Evolutionary conservation across 805 yeast species (phyloP), one percentile per base, ranked within the genome.

Genomic region (Candida nanaspora): DNA sequence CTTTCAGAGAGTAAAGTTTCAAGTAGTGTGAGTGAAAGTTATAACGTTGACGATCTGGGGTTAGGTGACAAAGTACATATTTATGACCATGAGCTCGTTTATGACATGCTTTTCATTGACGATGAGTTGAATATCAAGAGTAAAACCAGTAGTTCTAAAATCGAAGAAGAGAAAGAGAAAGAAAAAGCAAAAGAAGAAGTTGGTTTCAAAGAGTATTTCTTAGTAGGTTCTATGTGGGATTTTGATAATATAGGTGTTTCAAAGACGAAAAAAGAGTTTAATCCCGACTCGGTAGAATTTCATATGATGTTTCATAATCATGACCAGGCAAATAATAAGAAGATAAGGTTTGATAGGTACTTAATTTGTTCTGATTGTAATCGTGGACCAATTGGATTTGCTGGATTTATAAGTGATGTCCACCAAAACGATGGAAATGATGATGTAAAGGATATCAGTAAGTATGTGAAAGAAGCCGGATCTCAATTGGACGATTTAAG

Each of bases 221-320:
- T 26, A 2, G 4, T 35, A 3, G 4, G 13, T 23, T 35, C 38
- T 4, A 77, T 80, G 40, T 84, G 93, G 93, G 84, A 76, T 46
- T 84, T 84, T 50, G 89, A 84, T 46, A 84, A 84, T 51, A 74
- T 84, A 35, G 89, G 87, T 1, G 91, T 84, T 2, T 81, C 88
- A 1, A 70, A 70, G 37, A 63, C 62, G 10, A 41, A 44, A 7
- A 42, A 42, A 1, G 51, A 50, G 3, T 21, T 30, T 31, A 38
- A 37, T n/a, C 41, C 42, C 15, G 55, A 54, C 4, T 45, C 23
- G 16, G 15, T 25, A 11, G 33, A 26, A 2, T 10, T 21, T n/a
- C 9, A 35, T 16, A 20, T 18, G 9, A 5, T 46, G 4, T 47
- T 46, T n/a, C 20, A 35, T 10, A 45, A 40, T 3, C 44, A 49